These are phyloP conservation scores for Haematococcus sp. DNA, from an alignment of 139 green algal genomes.

Conservation along the genomic window DNA sequence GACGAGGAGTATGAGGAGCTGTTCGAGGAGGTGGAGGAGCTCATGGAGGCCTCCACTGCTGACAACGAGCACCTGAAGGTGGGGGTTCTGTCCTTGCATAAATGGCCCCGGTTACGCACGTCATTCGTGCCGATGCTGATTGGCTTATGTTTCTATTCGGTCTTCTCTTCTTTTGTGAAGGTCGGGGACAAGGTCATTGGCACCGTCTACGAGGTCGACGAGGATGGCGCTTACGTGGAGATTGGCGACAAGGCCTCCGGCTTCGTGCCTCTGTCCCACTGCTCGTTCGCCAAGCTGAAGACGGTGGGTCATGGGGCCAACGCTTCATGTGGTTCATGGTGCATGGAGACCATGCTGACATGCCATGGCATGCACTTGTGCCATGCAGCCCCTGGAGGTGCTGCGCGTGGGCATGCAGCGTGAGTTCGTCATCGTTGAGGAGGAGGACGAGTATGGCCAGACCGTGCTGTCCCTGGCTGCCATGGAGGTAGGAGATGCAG, in stretches of 20 bases:
- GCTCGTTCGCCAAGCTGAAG: constrained; percentile 65
- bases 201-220: constrained; percentile 76
- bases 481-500: constrained; percentile 60
- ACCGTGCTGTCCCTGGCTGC: constrained; percentile 77
- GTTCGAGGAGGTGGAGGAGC: constrained; percentile 49
- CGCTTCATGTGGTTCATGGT: background rate
- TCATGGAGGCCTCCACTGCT: constrained; percentile 46
- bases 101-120: too few relatives aligned
- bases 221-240: constrained; percentile 88
- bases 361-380: background rate
- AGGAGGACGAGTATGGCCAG: constrained; percentile 72
- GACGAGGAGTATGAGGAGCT: constrained; percentile 41
- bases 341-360: background rate
- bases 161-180: too few relatives aligned
- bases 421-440: constrained; percentile 84
- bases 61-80: constrained; percentile 41
- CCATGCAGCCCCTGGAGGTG: constrained; percentile 59
- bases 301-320: constrained; percentile 19
- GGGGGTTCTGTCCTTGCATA: too few relatives aligned
- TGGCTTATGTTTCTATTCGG: too few relatives aligned
- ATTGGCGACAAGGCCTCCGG: constrained; percentile 90
- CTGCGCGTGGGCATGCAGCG: constrained; percentile 63
- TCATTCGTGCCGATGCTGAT: too few relatives aligned
- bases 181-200: constrained; percentile 70
- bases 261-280: constrained; percentile 77